These are phyloP conservation scores for Lepiota venenata DNA, from an alignment of 768 basidiomycete genomes.

Conservation along the genomic window DNA sequence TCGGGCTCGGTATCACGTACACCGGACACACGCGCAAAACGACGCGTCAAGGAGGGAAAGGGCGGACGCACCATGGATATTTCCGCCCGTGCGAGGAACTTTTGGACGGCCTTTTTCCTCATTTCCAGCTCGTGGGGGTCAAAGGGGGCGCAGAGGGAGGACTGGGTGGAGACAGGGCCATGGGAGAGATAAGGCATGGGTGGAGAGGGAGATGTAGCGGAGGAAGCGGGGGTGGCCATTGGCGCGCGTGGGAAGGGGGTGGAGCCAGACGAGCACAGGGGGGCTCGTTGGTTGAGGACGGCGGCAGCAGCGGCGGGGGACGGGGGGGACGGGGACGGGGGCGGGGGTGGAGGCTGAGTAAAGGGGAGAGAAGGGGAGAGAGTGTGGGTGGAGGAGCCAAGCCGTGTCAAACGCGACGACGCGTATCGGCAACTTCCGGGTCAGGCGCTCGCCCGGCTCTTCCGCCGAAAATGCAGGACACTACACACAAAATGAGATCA, in stretches of 20 bases:
- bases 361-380: constrained; percentile 23
- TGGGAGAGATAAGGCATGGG: constrained; percentile 60
- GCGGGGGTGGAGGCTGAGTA: constrained; percentile 23
- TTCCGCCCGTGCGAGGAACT: constrained; percentile 77
- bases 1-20: constrained; percentile 21
- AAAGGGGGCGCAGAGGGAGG: constrained; percentile 27
- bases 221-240: constrained; percentile 82
- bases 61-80: constrained; percentile 66
- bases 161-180: constrained; percentile 35
- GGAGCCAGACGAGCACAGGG: constrained; percentile 23
- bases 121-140: constrained; percentile 54
- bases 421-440: constrained; percentile 50
- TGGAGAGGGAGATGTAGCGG: constrained; percentile 80
- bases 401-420: constrained; percentile 46
- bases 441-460: constrained; percentile 28
- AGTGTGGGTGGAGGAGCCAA: constrained; percentile 27
- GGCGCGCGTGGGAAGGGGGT: constrained; percentile 29
- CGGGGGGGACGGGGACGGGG: constrained; percentile 20
- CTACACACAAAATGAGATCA: neutral
- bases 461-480: constrained; percentile 12
- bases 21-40: constrained; percentile 15
- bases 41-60: constrained; percentile 48
- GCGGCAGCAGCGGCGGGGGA: constrained; percentile 29
- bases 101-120: constrained; percentile 66
- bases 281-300: constrained; percentile 28